Evolutionary conservation across 225 moss, liverwort and hornwort species (phyloP).

Genomic region (Neckera pumila): DNA sequence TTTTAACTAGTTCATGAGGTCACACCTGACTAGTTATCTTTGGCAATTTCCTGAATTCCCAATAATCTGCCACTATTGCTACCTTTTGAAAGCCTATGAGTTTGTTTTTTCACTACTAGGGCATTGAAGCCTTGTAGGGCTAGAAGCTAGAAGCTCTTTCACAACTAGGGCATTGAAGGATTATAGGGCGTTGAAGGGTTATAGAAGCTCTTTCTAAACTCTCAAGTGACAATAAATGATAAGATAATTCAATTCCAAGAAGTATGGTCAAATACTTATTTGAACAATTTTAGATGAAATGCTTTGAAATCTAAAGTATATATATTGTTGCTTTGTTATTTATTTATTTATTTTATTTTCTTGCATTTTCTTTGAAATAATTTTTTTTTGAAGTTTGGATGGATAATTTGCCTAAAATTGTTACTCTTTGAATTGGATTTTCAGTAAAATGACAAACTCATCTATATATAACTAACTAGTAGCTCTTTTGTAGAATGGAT

Average conservation of each 20-base stretch:
- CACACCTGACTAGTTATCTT: too few relatives aligned
- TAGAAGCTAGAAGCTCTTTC: too few relatives aligned
- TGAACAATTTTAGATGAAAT: not conserved
- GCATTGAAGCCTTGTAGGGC: too few relatives aligned
- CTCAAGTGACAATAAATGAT: not conserved
- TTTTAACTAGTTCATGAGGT: not conserved
- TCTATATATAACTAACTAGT: not conserved
- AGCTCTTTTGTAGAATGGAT: fast-evolving
- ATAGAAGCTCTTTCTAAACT: too few relatives aligned
- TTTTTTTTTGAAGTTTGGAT: not conserved
- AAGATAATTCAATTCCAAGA: not conserved
- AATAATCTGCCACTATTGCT: too few relatives aligned
- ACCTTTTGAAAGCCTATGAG: too few relatives aligned
- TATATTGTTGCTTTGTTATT: too few relatives aligned
- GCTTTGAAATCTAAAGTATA: not conserved
- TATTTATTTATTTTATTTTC: not conserved
- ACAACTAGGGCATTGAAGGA: too few relatives aligned
- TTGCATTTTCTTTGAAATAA: not conserved
- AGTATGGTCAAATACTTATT: not conserved
- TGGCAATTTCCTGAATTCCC: too few relatives aligned
- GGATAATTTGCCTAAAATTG: not conserved
- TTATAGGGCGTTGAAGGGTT: too few relatives aligned
- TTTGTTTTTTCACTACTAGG: too few relatives aligned
- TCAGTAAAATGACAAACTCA: not conserved
- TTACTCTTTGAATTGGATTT: not conserved